phyloP scores from a whole-genome alignment of 1,139 yeast genomes.

The Nakaseomyces bracarensis region DNA sequence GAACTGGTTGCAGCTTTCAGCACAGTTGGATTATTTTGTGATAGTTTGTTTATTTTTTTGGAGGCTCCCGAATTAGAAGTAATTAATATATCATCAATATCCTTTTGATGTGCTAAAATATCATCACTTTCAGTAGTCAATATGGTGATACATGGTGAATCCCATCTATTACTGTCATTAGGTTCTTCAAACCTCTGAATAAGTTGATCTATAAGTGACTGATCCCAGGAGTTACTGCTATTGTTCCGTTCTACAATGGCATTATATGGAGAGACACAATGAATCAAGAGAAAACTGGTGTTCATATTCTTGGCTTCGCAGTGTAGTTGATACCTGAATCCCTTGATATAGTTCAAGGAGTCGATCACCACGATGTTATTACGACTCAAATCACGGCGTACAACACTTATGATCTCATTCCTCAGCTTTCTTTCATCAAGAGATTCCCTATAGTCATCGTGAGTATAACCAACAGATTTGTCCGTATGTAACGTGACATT shows the following conservation, averaged over 20 bases:
- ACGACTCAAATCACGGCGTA: constrained; percentile 67
- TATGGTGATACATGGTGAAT: constrained; percentile 52
- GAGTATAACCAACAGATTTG: constrained; percentile 50
- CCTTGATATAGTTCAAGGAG: constrained; percentile 83
- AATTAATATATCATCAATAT: neutral
- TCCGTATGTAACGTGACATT: constrained; percentile 66
- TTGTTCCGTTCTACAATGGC: constrained; percentile 58
- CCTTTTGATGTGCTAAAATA: neutral
- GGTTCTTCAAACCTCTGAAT: constrained; percentile 93
- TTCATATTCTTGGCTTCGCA: constrained; percentile 74
- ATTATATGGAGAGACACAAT: constrained; percentile 61
- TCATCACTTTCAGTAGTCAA: constrained; percentile 27
- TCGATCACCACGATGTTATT: constrained; percentile 74
- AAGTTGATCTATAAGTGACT: constrained; percentile 56
- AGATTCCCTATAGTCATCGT: constrained; percentile 56
- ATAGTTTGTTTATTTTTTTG: constrained; percentile 12
- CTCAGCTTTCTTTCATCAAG: constrained; percentile 71
- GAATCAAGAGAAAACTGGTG: constrained; percentile 78
- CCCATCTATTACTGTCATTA: constrained; percentile 81
- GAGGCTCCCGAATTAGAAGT: too few species aligned
- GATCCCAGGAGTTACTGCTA: constrained; percentile 49
- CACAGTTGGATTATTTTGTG: constrained; percentile 72
- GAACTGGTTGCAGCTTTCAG: constrained; percentile 65
- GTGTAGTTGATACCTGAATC: constrained; percentile 85
- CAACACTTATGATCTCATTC: constrained; percentile 81